phyloP scores from a whole-genome alignment of 768 basidiomycete species.

The Tricholoma sp. region DNA sequence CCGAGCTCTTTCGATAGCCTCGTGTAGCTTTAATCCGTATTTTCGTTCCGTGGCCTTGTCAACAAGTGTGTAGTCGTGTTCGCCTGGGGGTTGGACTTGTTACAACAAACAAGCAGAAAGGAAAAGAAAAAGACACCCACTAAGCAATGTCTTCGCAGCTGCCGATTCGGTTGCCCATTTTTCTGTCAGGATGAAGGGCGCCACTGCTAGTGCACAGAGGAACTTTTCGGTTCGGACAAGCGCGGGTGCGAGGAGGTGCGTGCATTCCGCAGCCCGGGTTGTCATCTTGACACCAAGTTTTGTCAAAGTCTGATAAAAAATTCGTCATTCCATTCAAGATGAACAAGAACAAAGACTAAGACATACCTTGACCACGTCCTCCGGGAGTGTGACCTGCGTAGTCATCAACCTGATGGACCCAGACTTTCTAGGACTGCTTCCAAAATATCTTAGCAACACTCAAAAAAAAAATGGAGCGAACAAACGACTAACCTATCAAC shows the following conservation, averaged over 20 bases:
- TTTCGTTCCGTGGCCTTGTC: conserved; percentile 64
- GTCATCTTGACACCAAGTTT: conserved; percentile 67
- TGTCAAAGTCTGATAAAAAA: conserved; percentile 42
- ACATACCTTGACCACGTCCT: conserved; percentile 57
- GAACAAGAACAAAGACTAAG: neutral
- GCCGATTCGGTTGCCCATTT: conserved; percentile 67
- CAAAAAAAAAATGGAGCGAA: neutral
- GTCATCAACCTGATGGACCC: conserved; percentile 51
- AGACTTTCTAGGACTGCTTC: conserved; percentile 8
- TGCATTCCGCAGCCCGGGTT: conserved; percentile 61
- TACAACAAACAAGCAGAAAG: neutral
- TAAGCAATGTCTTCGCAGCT: conserved; percentile 50
- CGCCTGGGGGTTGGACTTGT: conserved; percentile 40
- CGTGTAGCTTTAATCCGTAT: conserved; percentile 57
- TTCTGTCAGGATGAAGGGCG: conserved; percentile 56
- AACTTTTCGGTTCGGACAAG: conserved; percentile 88
- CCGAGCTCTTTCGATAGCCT: conserved; percentile 58
- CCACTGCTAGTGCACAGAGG: conserved; percentile 64
- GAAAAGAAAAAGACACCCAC: conserved; percentile 36
- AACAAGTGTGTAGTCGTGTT: conserved; percentile 50
- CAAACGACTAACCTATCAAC: conserved; percentile 6
- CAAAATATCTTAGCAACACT: neutral
- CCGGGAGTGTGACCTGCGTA: conserved; percentile 56
- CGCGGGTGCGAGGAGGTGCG: conserved; percentile 67
- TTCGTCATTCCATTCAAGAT: neutral